These are phyloP conservation scores for Neurospora sublineolata DNA, from an alignment of 495 filamentous ascomycete species.

Conservation along the genomic window DNA sequence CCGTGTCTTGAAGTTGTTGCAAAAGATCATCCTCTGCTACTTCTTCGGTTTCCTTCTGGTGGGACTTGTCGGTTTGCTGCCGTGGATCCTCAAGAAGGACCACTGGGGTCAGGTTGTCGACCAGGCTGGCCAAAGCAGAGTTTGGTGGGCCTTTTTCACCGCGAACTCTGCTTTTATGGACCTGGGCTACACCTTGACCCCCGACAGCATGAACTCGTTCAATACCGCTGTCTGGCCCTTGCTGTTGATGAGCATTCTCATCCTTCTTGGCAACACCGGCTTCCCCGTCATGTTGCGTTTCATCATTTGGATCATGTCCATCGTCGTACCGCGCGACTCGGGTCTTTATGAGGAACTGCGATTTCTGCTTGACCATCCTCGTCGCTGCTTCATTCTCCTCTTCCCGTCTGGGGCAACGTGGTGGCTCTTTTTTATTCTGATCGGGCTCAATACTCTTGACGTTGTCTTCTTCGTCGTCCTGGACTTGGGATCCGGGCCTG, in stretches of 20 bases:
- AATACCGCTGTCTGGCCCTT: constrained; percentile 62
- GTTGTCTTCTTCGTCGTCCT: constrained; percentile 81
- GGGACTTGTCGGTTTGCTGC: constrained; percentile 57
- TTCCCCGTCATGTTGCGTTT: constrained; percentile 90
- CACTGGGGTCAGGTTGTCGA: constrained; percentile 51
- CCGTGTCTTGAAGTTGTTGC: constrained; percentile 74
- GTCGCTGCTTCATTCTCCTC: constrained; percentile 86
- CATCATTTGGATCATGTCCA: constrained; percentile 67
- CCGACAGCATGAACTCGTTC: constrained; percentile 87
- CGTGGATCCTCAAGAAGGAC: constrained; percentile 62
- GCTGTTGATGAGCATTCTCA: constrained; percentile 64
- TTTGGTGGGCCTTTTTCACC: constrained; percentile 91
- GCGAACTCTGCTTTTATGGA: constrained; percentile 80
- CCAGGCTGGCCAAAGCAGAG: constrained; percentile 46
- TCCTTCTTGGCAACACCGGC: constrained; percentile 86
- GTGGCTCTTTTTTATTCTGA: constrained; percentile 86
- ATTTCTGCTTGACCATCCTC: constrained; percentile 87
- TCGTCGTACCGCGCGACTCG: constrained; percentile 44
- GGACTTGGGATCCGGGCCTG: constrained; percentile 59
- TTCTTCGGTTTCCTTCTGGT: constrained; percentile 64
- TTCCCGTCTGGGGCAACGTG: constrained; percentile 87
- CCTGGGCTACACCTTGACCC: constrained; percentile 74
- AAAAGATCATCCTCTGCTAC: constrained; percentile 64
- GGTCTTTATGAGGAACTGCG: constrained; percentile 75
- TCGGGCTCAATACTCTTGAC: constrained; percentile 70